Percentiles rank a stretch among this genome's conserved stretches.
These are phyloP conservation scores for Metschnikowia kofuensis DNA, from an alignment of 805 yeast genomes.

Conservation along the genomic window DNA sequence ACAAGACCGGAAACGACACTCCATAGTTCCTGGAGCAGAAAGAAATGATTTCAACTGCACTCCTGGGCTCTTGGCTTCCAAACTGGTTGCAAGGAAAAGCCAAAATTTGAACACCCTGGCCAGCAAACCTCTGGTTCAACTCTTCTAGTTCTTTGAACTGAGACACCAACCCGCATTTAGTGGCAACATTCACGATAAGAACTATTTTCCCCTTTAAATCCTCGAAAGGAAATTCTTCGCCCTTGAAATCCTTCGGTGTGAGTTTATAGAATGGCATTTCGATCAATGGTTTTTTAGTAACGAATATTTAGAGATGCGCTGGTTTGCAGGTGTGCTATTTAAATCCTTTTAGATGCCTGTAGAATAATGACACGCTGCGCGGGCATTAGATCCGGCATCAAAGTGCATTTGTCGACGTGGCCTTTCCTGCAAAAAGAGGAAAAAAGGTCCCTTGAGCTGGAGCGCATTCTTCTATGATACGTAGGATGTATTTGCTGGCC, in stretches of 20 bases:
- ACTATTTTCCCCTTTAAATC: constrained; percentile 77
- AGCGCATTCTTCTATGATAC: too few species aligned
- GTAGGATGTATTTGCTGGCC: too few species aligned
- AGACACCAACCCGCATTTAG: constrained; percentile 56
- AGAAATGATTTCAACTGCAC: constrained; percentile 56
- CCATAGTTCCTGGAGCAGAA: constrained; percentile 84
- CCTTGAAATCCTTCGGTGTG: constrained; percentile 60
- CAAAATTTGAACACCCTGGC: constrained; percentile 33
- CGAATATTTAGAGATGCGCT: too few species aligned
- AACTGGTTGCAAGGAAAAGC: constrained; percentile 48
- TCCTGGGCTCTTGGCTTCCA: constrained; percentile 42
- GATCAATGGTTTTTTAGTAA: too few species aligned
- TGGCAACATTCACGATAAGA: constrained; percentile 81
- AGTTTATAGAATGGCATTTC: constrained; percentile 64
- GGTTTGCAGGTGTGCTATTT: background rate
- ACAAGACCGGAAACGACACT: constrained; percentile 84
- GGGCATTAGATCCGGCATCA: background rate
- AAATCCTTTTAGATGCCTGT: background rate
- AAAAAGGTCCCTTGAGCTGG: background rate
- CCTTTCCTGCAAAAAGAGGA: background rate
- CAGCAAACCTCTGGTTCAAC: constrained; percentile 39
- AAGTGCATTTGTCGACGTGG: background rate
- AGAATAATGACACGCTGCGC: background rate
- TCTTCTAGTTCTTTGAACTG: constrained; percentile 42
- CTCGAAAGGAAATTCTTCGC: constrained; percentile 56